Evolutionary conservation across 2,329 filamentous ascomycete genomes (phyloP).

Genomic region (Ophiostoma pallidulum): DNA sequence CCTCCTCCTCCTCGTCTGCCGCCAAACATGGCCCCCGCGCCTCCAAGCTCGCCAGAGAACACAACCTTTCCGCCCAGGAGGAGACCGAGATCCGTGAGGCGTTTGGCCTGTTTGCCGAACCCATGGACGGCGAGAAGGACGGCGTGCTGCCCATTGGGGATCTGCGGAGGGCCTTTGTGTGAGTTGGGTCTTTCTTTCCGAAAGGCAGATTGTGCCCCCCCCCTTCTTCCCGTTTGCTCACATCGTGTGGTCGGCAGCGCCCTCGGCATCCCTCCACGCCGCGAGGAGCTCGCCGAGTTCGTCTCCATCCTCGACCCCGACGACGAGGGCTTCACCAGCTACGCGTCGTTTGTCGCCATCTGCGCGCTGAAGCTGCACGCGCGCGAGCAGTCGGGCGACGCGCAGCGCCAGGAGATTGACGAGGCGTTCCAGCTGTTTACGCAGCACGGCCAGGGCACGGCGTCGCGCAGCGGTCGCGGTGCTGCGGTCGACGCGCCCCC

Average conservation of each 20-base stretch:
- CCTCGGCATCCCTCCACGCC: slow-evolving; percentile 62
- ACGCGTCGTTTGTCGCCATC: slow-evolving; percentile 75
- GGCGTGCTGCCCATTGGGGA: slow-evolving; percentile 60
- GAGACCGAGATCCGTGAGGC: slow-evolving; percentile 88
- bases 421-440: slow-evolving; percentile 79
- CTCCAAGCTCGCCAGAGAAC: slow-evolving; percentile 86
- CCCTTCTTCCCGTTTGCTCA: too few relatives aligned
- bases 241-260: too few relatives aligned
- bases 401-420: slow-evolving; percentile 58
- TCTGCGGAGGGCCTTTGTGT: slow-evolving; percentile 65
- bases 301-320: slow-evolving; percentile 76
- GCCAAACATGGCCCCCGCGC: slow-evolving; percentile 41
- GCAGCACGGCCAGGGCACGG: slow-evolving; percentile 28
- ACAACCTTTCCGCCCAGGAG: slow-evolving; percentile 74
- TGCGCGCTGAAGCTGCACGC: slow-evolving; percentile 76
- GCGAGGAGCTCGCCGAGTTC: slow-evolving; percentile 65
- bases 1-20: slow-evolving; percentile 21
- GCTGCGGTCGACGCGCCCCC: too few relatives aligned
- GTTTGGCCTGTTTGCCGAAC: slow-evolving; percentile 70
- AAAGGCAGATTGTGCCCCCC: too few relatives aligned
- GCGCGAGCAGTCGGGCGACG: slow-evolving; percentile 38
- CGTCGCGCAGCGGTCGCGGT: too few relatives aligned
- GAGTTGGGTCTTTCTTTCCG: too few relatives aligned
- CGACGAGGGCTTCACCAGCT: slow-evolving; percentile 65
- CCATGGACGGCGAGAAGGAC: slow-evolving; percentile 61